phyloP scores from a whole-genome alignment of 208 protist species.

The Naegleria fowleri region DNA sequence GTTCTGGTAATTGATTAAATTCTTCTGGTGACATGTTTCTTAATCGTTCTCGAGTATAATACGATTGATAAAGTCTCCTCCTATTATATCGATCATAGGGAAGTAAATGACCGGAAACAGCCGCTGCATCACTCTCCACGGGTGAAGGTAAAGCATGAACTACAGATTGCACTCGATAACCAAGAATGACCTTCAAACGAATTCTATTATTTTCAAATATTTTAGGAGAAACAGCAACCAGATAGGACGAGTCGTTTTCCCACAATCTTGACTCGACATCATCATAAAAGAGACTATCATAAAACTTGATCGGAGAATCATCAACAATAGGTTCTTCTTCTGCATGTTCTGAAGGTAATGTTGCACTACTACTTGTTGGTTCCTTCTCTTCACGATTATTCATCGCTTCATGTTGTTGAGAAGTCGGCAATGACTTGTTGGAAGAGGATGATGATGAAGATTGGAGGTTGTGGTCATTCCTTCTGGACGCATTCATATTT shows the following conservation, averaged over 20 bases:
- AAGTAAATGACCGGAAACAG: neutral
- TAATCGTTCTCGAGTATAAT: neutral
- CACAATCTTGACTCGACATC: constrained; percentile 23
- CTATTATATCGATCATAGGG: neutral
- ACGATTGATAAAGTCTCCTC: neutral
- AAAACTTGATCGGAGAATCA: neutral
- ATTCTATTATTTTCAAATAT: constrained; percentile 30
- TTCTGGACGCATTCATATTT: too few species aligned
- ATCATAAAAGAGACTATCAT: neutral
- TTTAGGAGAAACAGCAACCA: constrained; percentile 16
- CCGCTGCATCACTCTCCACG: neutral
- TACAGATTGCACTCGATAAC: constrained; percentile 17
- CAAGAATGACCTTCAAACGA: constrained; percentile 12
- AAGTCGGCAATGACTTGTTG: too few species aligned
- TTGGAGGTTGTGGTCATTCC: too few species aligned
- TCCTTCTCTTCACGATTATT: too few species aligned
- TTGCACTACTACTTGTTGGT: too few species aligned
- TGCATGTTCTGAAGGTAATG: too few species aligned
- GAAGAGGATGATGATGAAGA: too few species aligned
- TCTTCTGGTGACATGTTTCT: neutral
- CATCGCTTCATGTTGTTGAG: too few species aligned
- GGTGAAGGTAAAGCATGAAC: constrained; percentile 4
- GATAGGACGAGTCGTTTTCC: constrained; percentile 32
- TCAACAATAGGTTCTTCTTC: neutral
- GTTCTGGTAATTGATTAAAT: constrained; percentile 31